Percentiles rank a stretch among this genome's conserved stretches.
phyloP scores from a whole-genome alignment of 2,329 filamentous ascomycete genomes.

The Aspergillus vadensis region DNA sequence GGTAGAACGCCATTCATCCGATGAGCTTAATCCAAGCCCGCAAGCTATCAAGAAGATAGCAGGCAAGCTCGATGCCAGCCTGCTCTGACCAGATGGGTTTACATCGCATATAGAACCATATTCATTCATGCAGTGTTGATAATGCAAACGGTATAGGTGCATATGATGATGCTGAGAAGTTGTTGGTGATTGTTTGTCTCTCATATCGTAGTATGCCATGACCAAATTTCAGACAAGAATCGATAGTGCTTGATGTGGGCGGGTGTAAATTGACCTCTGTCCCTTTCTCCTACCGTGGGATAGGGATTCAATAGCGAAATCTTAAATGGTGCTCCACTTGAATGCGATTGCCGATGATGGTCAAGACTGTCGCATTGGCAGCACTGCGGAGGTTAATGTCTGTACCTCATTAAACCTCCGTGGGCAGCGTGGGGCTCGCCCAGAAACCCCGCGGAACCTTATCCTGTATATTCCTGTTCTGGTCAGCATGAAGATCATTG shows the following conservation, averaged over 20 bases:
- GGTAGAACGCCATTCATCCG: background rate
- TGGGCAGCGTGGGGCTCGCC: background rate
- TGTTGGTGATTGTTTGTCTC: background rate
- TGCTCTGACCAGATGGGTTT: background rate
- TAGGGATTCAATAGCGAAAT: background rate
- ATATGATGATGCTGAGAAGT: background rate
- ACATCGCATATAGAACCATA: background rate
- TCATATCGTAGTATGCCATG: background rate
- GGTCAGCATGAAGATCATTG: background rate
- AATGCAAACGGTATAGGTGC: background rate
- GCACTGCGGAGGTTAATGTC: background rate
- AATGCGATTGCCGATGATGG: background rate
- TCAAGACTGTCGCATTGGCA: background rate
- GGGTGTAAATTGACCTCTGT: background rate
- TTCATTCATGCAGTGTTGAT: background rate
- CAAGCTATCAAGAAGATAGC: background rate
- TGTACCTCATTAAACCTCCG: background rate
- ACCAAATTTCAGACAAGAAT: background rate
- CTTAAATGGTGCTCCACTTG: background rate
- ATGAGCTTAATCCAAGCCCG: background rate
- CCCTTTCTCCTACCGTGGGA: background rate
- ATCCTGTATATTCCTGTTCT: background rate
- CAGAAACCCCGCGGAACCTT: background rate
- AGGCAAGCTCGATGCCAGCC: background rate
- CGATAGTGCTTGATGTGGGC: background rate